These are phyloP conservation scores for Xylariales sp. DNA, from an alignment of 2,329 filamentous ascomycete species.

Conservation along the genomic window DNA sequence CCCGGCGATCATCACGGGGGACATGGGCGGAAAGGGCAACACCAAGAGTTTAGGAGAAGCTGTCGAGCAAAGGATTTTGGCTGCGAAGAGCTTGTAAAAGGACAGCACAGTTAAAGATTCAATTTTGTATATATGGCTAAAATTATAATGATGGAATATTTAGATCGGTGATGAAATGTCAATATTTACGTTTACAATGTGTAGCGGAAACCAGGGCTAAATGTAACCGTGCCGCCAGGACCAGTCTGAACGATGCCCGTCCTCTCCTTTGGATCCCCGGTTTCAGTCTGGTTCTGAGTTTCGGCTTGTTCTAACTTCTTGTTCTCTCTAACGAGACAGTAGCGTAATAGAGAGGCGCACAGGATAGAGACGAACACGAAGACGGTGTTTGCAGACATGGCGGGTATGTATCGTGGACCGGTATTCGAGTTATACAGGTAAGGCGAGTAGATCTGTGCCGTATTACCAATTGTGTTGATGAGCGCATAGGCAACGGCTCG, in stretches of 20 bases:
- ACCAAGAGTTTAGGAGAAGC: slow-evolving; percentile 58
- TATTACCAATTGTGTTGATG: slow-evolving; percentile 16
- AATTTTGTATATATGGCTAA: background rate
- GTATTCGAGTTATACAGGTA: slow-evolving; percentile 19
- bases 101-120: background rate
- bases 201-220: slow-evolving; percentile 3
- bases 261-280: background rate
- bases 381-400: slow-evolving; percentile 18
- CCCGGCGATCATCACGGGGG: slow-evolving; percentile 48
- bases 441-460: slow-evolving; percentile 19
- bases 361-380: slow-evolving; percentile 18
- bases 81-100: background rate
- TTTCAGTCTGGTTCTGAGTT: background rate
- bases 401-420: slow-evolving; percentile 17
- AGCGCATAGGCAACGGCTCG: slow-evolving; percentile 15
- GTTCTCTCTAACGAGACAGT: slow-evolving; percentile 17
- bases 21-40: slow-evolving; percentile 53
- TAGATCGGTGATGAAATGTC: too few species aligned
- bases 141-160: too few species aligned
- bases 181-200: slow-evolving; percentile 3
- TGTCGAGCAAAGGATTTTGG: slow-evolving; percentile 24
- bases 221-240: background rate
- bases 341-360: slow-evolving; percentile 13
- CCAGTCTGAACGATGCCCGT: slow-evolving; percentile 1
- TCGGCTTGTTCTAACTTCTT: slow-evolving; percentile 11